These are phyloP conservation scores for Cryphonectria parasitica DNA, from an alignment of 2,329 filamentous ascomycete species.

Conservation along the genomic window DNA sequence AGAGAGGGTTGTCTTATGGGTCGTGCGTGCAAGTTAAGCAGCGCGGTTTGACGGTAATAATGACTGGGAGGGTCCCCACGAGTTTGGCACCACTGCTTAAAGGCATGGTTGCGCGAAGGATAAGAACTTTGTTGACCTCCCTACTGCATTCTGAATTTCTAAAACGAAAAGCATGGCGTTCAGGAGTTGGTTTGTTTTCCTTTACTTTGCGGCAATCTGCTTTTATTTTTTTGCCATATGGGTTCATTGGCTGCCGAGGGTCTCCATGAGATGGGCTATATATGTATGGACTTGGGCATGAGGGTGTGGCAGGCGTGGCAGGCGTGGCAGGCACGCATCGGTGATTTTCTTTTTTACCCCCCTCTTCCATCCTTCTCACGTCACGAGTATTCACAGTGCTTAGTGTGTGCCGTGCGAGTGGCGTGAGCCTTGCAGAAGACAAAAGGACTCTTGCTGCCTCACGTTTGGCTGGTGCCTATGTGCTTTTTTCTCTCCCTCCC, in stretches of 20 bases:
- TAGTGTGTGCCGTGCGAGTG: background rate
- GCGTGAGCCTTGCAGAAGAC: background rate
- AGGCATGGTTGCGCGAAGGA: background rate
- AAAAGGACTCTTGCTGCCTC: background rate
- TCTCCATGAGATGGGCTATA: conserved; percentile 3
- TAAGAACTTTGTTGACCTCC: conserved; percentile 3
- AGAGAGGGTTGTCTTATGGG: background rate
- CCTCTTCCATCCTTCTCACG: background rate
- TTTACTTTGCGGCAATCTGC: background rate
- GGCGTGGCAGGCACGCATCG: background rate
- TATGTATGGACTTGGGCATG: background rate
- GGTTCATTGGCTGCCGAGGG: background rate
- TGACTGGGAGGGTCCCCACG: conserved; percentile 15
- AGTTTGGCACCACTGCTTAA: conserved; percentile 3
- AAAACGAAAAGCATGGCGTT: conserved; percentile 28
- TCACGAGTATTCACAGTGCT: background rate
- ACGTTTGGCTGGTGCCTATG: background rate
- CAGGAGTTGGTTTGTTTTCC: conserved; percentile 2
- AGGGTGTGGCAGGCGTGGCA: background rate
- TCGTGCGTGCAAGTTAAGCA: conserved; percentile 8
- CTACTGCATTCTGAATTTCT: conserved; percentile 24
- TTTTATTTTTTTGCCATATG: background rate
- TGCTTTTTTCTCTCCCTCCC: background rate
- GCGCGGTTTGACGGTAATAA: conserved; percentile 11
- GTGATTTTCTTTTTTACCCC: background rate